These are phyloP conservation scores for Chalciporus chontae DNA, from an alignment of 768 basidiomycete species.

Conservation along the genomic window DNA sequence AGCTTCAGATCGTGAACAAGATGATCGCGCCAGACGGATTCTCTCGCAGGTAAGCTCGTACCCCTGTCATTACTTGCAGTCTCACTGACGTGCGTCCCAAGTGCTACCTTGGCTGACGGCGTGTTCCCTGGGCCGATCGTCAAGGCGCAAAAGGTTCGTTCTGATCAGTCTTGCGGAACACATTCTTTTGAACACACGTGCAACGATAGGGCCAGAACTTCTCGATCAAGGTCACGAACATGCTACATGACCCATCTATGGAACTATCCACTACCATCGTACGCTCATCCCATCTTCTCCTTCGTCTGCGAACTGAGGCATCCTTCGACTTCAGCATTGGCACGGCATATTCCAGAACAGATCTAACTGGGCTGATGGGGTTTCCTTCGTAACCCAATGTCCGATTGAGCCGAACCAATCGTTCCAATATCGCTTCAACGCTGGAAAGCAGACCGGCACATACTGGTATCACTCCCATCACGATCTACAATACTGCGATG, in stretches of 20 bases:
- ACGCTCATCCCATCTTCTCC: conserved; percentile 8
- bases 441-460: conserved; percentile 39
- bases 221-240: conserved; percentile 36
- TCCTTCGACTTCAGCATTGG: conserved; percentile 28
- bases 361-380: conserved; percentile 37
- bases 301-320: background rate
- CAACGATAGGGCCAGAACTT: conserved; percentile 31
- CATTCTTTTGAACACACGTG: background rate
- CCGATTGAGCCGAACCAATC: conserved; percentile 38
- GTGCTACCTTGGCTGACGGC: conserved; percentile 44
- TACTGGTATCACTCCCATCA: conserved; percentile 50
- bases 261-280: conserved; percentile 35
- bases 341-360: conserved; percentile 33
- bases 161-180: background rate
- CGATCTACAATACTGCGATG: conserved; percentile 39
- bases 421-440: conserved; percentile 42
- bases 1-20: conserved; percentile 40
- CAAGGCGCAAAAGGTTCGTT: conserved; percentile 36
- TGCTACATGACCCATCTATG: conserved; percentile 32
- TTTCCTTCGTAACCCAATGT: conserved; percentile 44
- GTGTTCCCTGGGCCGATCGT: conserved; percentile 49
- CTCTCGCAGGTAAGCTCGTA: conserved; percentile 30
- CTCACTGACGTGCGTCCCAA: conserved; percentile 10
- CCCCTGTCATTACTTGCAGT: background rate
- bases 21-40: conserved; percentile 51